phyloP scores from a whole-genome alignment of 352 stramenopile species.

The Globisporangium nunn region DNA sequence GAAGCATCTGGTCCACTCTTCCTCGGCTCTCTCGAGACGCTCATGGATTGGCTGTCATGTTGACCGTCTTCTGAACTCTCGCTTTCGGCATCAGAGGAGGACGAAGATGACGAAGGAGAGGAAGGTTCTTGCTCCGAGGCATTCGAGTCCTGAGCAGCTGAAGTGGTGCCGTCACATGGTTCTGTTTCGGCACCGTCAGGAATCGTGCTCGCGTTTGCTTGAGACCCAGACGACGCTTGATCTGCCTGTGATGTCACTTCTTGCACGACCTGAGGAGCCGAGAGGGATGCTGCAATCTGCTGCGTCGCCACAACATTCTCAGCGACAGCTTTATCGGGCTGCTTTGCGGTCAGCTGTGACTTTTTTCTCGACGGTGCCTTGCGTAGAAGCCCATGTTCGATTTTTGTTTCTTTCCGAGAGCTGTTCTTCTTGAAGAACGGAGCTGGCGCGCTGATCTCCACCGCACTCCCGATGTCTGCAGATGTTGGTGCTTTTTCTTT shows the following conservation, averaged over 20 bases:
- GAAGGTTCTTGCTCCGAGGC: background rate
- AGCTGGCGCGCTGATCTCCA: background rate
- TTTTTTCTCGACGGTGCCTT: background rate
- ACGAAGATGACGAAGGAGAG: constrained; percentile 3
- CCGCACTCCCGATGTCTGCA: no score
- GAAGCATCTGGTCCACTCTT: constrained; percentile 12
- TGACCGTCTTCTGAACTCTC: background rate
- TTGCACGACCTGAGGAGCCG: no score
- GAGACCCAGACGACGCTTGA: no score
- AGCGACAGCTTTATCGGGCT: background rate
- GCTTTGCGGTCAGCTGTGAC: constrained; percentile 2
- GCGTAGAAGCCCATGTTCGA: background rate
- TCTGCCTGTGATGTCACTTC: no score
- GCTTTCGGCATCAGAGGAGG: constrained; percentile 1
- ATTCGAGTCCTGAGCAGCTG: background rate
- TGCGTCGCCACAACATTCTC: background rate
- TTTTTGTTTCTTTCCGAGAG: constrained; percentile 1
- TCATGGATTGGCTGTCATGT: background rate
- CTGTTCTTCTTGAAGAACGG: constrained; percentile 4
- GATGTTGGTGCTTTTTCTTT: no score
- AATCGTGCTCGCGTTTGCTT: no score
- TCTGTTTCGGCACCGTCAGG: background rate
- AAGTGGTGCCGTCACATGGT: no score
- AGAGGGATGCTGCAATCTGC: background rate
- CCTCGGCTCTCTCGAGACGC: background rate